phyloP scores from a whole-genome alignment of 164 flowering plant genomes.

The Macadamia tetraphylla region DNA sequence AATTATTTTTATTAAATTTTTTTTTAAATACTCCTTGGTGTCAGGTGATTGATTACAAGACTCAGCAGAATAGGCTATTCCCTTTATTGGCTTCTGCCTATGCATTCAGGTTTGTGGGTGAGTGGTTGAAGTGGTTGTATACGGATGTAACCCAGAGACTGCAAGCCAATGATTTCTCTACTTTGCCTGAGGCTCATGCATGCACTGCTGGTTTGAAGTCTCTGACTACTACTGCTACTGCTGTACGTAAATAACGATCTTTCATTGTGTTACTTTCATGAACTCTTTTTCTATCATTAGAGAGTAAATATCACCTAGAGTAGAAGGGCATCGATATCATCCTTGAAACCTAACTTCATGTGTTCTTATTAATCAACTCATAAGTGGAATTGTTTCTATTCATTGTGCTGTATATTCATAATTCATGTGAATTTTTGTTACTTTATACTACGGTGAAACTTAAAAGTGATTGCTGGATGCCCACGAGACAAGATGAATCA shows the following conservation, averaged over 20 bases:
- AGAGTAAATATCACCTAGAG: too few species aligned
- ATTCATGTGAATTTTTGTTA: too few species aligned
- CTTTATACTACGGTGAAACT: too few species aligned
- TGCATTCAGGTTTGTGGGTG: constrained; percentile 94
- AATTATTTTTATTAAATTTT: background rate
- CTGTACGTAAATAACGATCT: constrained; percentile 46
- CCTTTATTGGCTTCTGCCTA: constrained; percentile 96
- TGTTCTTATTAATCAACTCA: background rate
- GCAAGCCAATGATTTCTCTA: constrained; percentile 83
- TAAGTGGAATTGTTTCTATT: background rate
- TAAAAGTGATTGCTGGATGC: too few species aligned
- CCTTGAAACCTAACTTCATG: background rate
- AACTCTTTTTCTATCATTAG: too few species aligned
- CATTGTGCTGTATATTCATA: background rate
- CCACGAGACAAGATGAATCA: too few species aligned
- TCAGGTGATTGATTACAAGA: constrained; percentile 97
- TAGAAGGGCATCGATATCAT: too few species aligned
- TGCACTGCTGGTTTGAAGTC: constrained; percentile 99
- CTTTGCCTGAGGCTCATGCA: constrained; percentile 99
- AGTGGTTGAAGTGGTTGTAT: constrained; percentile 94
- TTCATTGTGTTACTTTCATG: background rate
- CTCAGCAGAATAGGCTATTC: constrained; percentile 95
- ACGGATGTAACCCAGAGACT: constrained; percentile 84
- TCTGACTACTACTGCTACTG: constrained; percentile 81
- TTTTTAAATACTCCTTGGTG: background rate